Percentiles rank a stretch among this genome's conserved stretches.
Evolutionary conservation across 2,329 filamentous ascomycete species (phyloP).

Genomic region (Fusarium redolens): DNA sequence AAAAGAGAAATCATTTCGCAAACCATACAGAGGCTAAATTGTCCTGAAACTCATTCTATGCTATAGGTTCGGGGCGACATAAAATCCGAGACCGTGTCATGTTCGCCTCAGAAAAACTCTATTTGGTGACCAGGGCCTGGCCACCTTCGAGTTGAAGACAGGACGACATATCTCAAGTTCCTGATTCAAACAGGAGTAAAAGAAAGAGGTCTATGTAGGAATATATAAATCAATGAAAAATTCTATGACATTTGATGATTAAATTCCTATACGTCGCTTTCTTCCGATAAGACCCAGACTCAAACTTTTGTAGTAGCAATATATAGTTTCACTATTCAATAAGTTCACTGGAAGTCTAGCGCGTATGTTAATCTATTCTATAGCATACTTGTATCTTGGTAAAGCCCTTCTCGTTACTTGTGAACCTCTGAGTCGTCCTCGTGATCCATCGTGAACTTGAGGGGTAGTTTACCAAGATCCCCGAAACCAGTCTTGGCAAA

Average conservation of each 20-base stretch:
- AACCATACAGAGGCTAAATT: neutral
- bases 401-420: too few species aligned
- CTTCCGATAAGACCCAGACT: too few species aligned
- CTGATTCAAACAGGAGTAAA: neutral
- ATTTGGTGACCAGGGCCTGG: accelerated
- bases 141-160: accelerated
- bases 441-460: neutral
- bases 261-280: too few species aligned
- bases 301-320: too few species aligned
- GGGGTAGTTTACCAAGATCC: neutral
- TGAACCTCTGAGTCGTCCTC: accelerated
- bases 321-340: too few species aligned
- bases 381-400: too few species aligned
- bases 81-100: neutral
- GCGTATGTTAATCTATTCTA: too few species aligned
- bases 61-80: neutral
- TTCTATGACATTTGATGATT: neutral
- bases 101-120: neutral
- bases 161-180: accelerated
- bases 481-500: neutral
- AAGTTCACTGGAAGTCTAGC: too few species aligned
- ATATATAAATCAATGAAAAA: accelerated
- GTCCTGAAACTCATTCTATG: neutral
- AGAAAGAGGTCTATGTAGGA: accelerated
- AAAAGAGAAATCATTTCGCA: accelerated